phyloP scores from a whole-genome alignment of 495 filamentous ascomycete genomes.

The Gamarada debralockiae region DNA sequence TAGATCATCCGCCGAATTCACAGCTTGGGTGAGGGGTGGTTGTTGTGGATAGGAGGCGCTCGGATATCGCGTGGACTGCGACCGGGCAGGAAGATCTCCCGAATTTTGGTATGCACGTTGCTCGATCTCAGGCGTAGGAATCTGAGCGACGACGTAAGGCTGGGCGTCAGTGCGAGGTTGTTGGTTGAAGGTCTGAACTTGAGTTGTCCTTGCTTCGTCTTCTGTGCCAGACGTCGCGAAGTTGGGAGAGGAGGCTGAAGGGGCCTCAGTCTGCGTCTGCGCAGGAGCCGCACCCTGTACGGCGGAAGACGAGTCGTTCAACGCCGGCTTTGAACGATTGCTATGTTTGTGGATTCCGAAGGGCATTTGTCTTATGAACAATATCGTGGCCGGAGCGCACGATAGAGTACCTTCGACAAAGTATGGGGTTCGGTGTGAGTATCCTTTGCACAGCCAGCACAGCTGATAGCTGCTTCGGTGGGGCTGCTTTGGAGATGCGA shows the following conservation, averaged over 20 bases:
- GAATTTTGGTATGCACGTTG: neutral
- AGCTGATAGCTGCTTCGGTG: neutral
- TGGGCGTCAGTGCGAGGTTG: constrained; percentile 9
- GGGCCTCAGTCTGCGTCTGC: neutral
- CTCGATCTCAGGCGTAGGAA: neutral
- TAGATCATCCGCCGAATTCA: constrained; percentile 29
- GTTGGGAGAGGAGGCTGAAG: neutral
- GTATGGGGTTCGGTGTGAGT: neutral
- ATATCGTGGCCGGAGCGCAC: constrained; percentile 23
- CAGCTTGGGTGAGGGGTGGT: constrained; percentile 14
- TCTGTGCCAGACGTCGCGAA: neutral
- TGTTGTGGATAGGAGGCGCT: constrained; percentile 15
- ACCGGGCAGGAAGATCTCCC: constrained; percentile 13
- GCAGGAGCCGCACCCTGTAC: neutral
- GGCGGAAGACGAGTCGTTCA: constrained; percentile 20
- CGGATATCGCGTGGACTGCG: constrained; percentile 18
- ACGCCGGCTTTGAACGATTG: constrained; percentile 30
- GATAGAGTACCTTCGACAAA: constrained; percentile 8
- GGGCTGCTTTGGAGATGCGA: neutral
- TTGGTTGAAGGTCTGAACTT: constrained; percentile 16
- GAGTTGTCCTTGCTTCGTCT: constrained; percentile 8
- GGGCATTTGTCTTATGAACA: constrained; percentile 21
- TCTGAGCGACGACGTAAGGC: neutral
- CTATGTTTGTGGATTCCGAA: constrained; percentile 25
- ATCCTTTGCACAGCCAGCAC: neutral